phyloP scores from a whole-genome alignment of 495 filamentous ascomycete genomes.

The Xylaria nigripes region DNA sequence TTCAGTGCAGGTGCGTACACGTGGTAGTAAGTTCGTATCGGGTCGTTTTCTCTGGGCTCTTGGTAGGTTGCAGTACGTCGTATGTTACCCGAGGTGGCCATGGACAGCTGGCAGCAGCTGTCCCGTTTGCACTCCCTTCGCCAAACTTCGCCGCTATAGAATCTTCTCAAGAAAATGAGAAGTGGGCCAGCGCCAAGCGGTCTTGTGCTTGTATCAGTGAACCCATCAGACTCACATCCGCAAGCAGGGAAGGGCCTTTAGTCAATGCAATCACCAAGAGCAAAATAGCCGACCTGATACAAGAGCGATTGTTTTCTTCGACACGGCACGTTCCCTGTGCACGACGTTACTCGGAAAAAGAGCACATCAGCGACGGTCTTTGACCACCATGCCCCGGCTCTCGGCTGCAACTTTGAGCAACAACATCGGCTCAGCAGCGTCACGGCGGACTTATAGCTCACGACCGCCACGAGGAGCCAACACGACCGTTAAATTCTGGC shows the following conservation, averaged over 20 bases:
- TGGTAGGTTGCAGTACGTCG: too few relatives aligned
- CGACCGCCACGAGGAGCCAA: slow-evolving; percentile 22
- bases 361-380: background rate
- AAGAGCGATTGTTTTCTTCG: background rate
- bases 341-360: background rate
- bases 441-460: slow-evolving; percentile 24
- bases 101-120: too few relatives aligned
- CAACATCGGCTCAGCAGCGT: background rate
- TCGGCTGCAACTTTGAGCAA: background rate
- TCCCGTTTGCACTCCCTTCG: too few relatives aligned
- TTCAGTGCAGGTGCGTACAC: too few relatives aligned
- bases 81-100: too few relatives aligned
- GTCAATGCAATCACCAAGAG: background rate
- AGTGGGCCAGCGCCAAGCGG: background rate
- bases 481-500: slow-evolving; percentile 40
- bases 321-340: background rate
- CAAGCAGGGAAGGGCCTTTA: background rate
- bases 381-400: background rate
- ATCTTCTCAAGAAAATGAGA: background rate
- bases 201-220: background rate
- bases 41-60: too few relatives aligned
- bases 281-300: background rate
- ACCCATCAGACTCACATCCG: background rate
- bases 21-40: too few relatives aligned
- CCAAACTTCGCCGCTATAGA: too few relatives aligned